Evolutionary conservation across 1,139 yeast genomes (phyloP).

Genomic region (Zygoascus meyerae): DNA sequence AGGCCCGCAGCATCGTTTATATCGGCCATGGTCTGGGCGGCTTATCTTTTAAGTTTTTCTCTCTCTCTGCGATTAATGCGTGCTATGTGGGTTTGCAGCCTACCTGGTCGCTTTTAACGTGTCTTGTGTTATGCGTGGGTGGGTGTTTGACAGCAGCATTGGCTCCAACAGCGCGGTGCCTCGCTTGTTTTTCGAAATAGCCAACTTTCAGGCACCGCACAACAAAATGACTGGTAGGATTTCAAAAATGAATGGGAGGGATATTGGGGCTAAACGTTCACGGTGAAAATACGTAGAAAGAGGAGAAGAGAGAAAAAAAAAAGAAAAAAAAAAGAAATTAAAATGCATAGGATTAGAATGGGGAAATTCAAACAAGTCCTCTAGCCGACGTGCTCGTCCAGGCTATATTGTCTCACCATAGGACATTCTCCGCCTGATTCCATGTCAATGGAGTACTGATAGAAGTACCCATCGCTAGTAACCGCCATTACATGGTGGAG

Average conservation of each 20-base stretch:
- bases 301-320: not conserved
- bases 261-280: not conserved
- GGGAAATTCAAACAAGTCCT: not conserved
- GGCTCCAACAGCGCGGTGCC: too few relatives aligned
- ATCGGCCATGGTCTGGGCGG: not conserved
- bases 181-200: not conserved
- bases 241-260: too few relatives aligned
- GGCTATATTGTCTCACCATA: conserved; percentile 57
- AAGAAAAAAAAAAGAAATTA: not conserved
- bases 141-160: not conserved
- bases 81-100: not conserved
- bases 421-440: conserved; percentile 94
- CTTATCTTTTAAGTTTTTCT: too few relatives aligned
- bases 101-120: not conserved
- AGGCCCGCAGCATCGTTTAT: conserved; percentile 3
- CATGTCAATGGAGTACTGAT: conserved; percentile 79
- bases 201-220: not conserved
- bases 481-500: conserved; percentile 68
- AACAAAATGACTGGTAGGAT: not conserved
- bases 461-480: conserved; percentile 81
- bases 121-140: not conserved
- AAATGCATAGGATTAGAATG: not conserved
- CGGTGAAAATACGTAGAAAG: not conserved
- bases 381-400: conserved; percentile 2
- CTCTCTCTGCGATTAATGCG: too few relatives aligned